Conservation (phyloP, 768 basidiomycete genomes). For the Leucocoprinus leucothites region DNA sequence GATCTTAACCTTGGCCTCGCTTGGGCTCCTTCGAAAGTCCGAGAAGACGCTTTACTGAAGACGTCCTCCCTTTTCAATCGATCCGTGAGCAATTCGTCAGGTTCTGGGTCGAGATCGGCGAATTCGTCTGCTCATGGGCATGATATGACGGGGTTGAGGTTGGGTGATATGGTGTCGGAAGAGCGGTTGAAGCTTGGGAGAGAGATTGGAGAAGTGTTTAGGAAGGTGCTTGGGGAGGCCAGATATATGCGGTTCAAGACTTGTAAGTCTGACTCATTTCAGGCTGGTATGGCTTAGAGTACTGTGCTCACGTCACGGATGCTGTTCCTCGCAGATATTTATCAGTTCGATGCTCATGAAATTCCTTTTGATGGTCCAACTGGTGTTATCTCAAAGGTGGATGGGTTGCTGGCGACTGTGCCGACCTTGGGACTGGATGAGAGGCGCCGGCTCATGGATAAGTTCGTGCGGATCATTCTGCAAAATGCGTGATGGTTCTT, state of each 20-base stretch:
- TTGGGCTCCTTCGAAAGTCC: slow-evolving; percentile 69
- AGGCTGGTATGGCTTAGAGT: neutral
- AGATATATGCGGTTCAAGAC: slow-evolving; percentile 54
- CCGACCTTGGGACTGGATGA: slow-evolving; percentile 43
- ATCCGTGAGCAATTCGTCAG: slow-evolving; percentile 28
- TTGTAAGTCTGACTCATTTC: slow-evolving; percentile 43
- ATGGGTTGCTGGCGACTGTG: slow-evolving; percentile 52
- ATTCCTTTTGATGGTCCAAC: slow-evolving; percentile 74
- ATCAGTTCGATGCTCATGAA: slow-evolving; percentile 68
- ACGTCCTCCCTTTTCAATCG: slow-evolving; percentile 36
- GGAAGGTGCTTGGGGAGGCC: slow-evolving; percentile 41
- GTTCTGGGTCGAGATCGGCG: slow-evolving; percentile 22
- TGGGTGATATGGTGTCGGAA: neutral
- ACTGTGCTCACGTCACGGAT: neutral
- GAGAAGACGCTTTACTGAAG: slow-evolving; percentile 64
- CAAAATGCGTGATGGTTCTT: slow-evolving; percentile 36
- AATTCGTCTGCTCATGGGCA: slow-evolving; percentile 19
- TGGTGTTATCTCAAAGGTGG: slow-evolving; percentile 65
- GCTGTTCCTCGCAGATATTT: slow-evolving; percentile 48
- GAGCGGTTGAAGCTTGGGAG: slow-evolving; percentile 33
- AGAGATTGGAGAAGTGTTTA: slow-evolving; percentile 47
- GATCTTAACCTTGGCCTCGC: slow-evolving; percentile 68
- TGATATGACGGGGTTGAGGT: slow-evolving; percentile 11
- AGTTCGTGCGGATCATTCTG: slow-evolving; percentile 58
- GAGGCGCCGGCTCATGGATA: slow-evolving; percentile 53